Base-by-base conservation (phyloP, 2,329 filamentous ascomycete species). In the Dendrostoma leiphaemia region DNA sequence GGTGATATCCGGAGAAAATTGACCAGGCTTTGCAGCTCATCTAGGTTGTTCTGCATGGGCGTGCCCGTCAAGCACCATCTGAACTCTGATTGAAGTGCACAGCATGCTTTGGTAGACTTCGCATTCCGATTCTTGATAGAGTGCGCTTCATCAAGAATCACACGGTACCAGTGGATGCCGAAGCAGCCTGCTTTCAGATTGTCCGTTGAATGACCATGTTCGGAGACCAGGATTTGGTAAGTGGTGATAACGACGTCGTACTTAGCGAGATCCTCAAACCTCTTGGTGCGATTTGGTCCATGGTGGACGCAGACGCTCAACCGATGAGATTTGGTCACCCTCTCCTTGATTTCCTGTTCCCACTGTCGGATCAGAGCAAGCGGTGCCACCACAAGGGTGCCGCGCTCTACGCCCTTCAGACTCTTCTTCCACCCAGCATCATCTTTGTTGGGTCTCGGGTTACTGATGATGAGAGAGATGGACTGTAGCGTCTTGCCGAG, bases 101-200 rank as follows among this genome's bases (percentile, higher is more conserved):
- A 99, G 61, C 90, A 94, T 2, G 94, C 92, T 68, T 96, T 91
- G 1, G 93, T 96, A 37, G 90, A 87, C 72, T 99, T 99, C 21
- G 94, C 91, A 62, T 95, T 96, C 59, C 93, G 87, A 67, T 99
- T 99, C 75, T 99, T 99, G 80, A 99, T 97, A 2, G 90, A 96
- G 69, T 99, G 94, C 1, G 94, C 94, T 74, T 99, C 94, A 60
- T 99, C 94, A 2, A 99, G 80, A 60, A 99, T 93, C 58, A 97
- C 83, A 48, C 94, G 88, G 74, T 94, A 97, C 94, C 94, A 99
- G 64, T 93, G 85, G 6, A 97, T 77, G 10, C 90, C 91, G 66
- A 97, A 97, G 64, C 92, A 93, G 10, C 92, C 93, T 48, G 86
- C 83, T 65, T 92, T 88, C 35, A 85, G 70, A 3, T 75, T 77